Base-by-base conservation (phyloP, 2,329 filamentous ascomycete genomes). In the Cucurbitaria berberidis region DNA sequence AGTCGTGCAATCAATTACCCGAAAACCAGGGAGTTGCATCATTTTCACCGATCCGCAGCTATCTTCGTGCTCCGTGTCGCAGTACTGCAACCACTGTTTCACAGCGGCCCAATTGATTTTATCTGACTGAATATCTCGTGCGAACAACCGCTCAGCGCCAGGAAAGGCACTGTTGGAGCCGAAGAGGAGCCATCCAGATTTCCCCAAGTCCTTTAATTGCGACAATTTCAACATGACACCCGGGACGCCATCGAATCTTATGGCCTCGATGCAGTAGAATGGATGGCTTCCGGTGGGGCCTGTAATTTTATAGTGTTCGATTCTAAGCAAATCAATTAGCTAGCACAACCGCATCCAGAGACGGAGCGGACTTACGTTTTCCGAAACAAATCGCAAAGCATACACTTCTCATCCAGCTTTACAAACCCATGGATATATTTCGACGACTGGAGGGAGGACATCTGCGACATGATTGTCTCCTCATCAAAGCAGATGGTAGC, bases 371-470 rank as follows among this genome's bases (percentile, higher is more conserved):
- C 47, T 52, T 32, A 52, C 49, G 39, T 47, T 15, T 35, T 27
- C 7, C 34, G 49, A 32, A 43, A 39, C 19, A 43, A 48, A 15
- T 15, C 9, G 42, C 49, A 52, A 18, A 48, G 44, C 19, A 8
- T 27, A 24, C 49, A 52, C n/a, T 30, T 29, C 16, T 43, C 30
- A n/a, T 39, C 18, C 42, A 49, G 69, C 41, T 71, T 69, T 44
- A 73, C 72, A 56, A 71, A 70, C 4, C 3, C 15, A 13, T 30
- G 29, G 9, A 30, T 30, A 5, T 11, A 3, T 11, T 11, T 11
- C 11, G 8, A 30, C 11, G 15, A 3, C 29, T 8, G 15, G 29
- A 13, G 15, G 11, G 3, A 3, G 15, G 10, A 4, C 29, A 30
- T 30, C 10, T 13, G 5, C 11, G 29, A 10, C 8, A 8, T 4